Conservation (phyloP, 768 basidiomycete genomes). For the Gyrodon lividus region DNA sequence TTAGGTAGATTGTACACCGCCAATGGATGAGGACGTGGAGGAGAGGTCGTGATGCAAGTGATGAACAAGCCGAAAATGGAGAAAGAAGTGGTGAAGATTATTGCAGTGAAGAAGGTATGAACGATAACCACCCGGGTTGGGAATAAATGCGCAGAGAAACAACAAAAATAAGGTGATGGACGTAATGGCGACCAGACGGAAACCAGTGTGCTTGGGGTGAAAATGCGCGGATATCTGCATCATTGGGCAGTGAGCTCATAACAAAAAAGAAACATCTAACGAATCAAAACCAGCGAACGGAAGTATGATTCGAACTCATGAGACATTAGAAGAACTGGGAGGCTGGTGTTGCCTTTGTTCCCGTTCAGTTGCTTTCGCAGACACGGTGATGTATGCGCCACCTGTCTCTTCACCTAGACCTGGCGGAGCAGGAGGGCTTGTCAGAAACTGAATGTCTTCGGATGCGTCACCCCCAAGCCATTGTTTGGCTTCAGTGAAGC, state of each 20-base stretch:
- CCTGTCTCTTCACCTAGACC: conserved; percentile 75
- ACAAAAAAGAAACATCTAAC: conserved; percentile 22
- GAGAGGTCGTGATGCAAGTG: conserved; percentile 28
- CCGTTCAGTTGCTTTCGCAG: conserved; percentile 75
- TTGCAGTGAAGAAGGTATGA: conserved; percentile 30
- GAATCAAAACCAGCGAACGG: conserved; percentile 6
- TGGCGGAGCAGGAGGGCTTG: conserved; percentile 65
- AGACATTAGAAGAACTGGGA: conserved; percentile 24
- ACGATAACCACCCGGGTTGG: conserved; percentile 16
- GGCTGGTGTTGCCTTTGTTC: conserved; percentile 35
- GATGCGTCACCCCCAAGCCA: conserved; percentile 78
- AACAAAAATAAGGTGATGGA: conserved; percentile 21
- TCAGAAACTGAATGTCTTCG: conserved; percentile 55
- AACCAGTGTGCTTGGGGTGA: conserved; percentile 17
- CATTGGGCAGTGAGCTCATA: conserved; percentile 21
- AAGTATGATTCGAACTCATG: conserved; percentile 26
- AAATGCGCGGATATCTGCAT: conserved; percentile 29
- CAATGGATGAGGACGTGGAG: conserved; percentile 21
- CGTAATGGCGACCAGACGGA: conserved; percentile 12
- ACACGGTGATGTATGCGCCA: conserved; percentile 84
- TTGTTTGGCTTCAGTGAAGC: conserved; percentile 75
- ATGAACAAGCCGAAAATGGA: conserved; percentile 10
- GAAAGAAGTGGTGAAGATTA: conserved; percentile 26
- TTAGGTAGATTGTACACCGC: conserved; percentile 37
- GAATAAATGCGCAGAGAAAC: conserved; percentile 19